Evolutionary conservation across 345 rosid genomes (phyloP).

Genomic region (Microthlaspi erraticum): DNA sequence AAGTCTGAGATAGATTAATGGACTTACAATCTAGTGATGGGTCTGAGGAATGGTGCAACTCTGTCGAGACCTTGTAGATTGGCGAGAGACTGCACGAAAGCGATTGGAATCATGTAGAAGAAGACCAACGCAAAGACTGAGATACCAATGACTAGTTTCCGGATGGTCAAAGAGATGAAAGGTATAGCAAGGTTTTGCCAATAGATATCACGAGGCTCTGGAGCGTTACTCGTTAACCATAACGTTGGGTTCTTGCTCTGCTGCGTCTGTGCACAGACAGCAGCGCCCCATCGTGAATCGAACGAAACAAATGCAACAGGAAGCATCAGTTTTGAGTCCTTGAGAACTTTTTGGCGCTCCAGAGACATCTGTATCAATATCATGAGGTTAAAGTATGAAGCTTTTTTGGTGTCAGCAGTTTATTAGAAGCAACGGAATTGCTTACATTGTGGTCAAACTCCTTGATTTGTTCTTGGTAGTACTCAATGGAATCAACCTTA

Average conservation of each 20-base stretch:
- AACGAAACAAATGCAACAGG: conserved; percentile 93
- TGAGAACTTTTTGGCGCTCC: conserved; percentile 75
- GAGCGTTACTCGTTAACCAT: conserved; percentile 96
- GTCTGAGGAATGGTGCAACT: conserved; percentile 96
- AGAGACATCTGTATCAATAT: conserved; percentile 61
- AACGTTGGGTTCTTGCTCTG: conserved; percentile 91
- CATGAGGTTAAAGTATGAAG: conserved; percentile 2
- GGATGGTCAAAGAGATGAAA: conserved; percentile 77
- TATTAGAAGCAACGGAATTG: not conserved
- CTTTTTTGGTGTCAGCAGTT: not conserved
- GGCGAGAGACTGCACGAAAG: conserved; percentile 98
- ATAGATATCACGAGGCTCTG: conserved; percentile 95
- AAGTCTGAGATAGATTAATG: conserved; percentile 5
- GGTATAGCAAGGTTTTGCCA: conserved; percentile 96
- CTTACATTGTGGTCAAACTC: conserved; percentile 70
- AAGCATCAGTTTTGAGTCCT: conserved; percentile 69
- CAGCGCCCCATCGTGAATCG: conserved; percentile 95
- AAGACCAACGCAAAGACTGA: conserved; percentile 85
- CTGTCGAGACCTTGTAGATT: conserved; percentile 85
- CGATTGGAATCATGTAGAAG: conserved; percentile 98
- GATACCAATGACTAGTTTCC: conserved; percentile 73
- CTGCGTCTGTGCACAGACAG: conserved; percentile 98
- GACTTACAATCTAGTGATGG: conserved; percentile 89
- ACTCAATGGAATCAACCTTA: conserved; percentile 80
- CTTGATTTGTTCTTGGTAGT: conserved; percentile 67